Evolutionary conservation across 352 stramenopile genomes (phyloP).

Genomic region (Pythium brachiatum): DNA sequence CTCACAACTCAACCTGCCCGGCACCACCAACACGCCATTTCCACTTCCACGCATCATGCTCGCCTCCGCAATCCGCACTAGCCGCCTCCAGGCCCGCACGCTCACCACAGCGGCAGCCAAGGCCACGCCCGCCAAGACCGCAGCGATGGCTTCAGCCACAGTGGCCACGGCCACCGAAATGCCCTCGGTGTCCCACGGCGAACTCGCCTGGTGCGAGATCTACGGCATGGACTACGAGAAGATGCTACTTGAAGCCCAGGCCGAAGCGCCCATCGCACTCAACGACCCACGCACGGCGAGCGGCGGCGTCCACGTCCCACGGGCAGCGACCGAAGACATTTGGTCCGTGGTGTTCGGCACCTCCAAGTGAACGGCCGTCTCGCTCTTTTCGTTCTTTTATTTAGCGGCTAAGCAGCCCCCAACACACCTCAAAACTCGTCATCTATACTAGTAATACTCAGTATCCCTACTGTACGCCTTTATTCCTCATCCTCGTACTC

Average conservation of each 20-base stretch:
- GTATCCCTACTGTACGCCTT: no score
- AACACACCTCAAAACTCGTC: background rate
- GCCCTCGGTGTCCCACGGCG: conserved; percentile 35
- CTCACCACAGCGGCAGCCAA: conserved; percentile 17
- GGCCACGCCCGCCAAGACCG: conserved; percentile 17
- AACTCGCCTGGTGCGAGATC: conserved; percentile 74
- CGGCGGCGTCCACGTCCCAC: background rate
- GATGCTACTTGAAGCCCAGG: conserved; percentile 56
- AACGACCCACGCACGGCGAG: conserved; percentile 5
- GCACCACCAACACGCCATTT: background rate
- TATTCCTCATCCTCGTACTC: conserved; percentile 32
- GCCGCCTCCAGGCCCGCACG: conserved; percentile 1
- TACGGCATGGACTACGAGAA: conserved; percentile 77
- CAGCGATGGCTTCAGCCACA: conserved; percentile 18
- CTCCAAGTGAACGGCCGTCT: background rate
- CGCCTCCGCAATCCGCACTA: conserved; percentile 10
- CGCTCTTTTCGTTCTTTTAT: background rate
- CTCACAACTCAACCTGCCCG: background rate
- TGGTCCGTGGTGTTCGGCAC: conserved; percentile 31
- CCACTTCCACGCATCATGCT: conserved; percentile 7
- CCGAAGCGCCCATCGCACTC: conserved; percentile 43
- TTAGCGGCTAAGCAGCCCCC: background rate
- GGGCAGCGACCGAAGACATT: conserved; percentile 18
- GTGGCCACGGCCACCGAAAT: background rate
- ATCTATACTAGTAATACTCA: background rate